These are phyloP conservation scores for Bjerkandera adusta DNA, from an alignment of 1,284 basidiomycete species.

Conservation along the genomic window DNA sequence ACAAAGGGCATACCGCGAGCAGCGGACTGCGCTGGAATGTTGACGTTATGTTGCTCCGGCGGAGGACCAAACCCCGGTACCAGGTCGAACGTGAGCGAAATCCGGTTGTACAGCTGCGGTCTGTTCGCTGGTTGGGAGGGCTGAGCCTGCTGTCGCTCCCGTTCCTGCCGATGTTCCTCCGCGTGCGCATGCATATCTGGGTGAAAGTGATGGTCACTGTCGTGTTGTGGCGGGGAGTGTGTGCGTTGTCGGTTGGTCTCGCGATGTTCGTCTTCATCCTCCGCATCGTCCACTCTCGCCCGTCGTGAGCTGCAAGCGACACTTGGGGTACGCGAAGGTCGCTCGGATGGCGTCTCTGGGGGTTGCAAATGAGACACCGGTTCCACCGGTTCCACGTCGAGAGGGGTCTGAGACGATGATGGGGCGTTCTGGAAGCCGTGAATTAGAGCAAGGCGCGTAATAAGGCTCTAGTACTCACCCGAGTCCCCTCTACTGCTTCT, in stretches of 20 bases:
- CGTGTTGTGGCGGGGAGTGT: conserved; percentile 19
- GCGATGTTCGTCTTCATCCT: conserved; percentile 26
- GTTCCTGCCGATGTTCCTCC: conserved; percentile 1
- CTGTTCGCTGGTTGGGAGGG: conserved; percentile 3
- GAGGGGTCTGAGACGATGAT: no score
- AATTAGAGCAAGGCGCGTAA: no score
- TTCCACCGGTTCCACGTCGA: no score
- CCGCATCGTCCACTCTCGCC: conserved; percentile 28
- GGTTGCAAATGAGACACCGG: no score
- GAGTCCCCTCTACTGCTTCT: no score
- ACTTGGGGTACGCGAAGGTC: not conserved
- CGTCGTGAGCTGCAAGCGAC: conserved; percentile 14
- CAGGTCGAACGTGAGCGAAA: conserved; percentile 25
- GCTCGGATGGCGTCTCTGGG: no score
- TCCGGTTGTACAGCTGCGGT: conserved; percentile 15
- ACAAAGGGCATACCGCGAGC: no score
- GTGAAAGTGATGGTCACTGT: conserved; percentile 19
- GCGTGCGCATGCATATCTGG: conserved; percentile 10
- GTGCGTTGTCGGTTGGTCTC: conserved; percentile 29
- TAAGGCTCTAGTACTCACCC: no score
- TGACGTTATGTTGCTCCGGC: not conserved
- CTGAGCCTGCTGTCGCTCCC: conserved; percentile 1
- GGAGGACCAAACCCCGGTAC: conserved; percentile 8
- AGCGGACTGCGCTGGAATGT: not conserved
- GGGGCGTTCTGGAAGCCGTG: no score